Base-by-base conservation (phyloP, 2,329 filamentous ascomycete genomes). In the Leptosphaerulina australis region DNA sequence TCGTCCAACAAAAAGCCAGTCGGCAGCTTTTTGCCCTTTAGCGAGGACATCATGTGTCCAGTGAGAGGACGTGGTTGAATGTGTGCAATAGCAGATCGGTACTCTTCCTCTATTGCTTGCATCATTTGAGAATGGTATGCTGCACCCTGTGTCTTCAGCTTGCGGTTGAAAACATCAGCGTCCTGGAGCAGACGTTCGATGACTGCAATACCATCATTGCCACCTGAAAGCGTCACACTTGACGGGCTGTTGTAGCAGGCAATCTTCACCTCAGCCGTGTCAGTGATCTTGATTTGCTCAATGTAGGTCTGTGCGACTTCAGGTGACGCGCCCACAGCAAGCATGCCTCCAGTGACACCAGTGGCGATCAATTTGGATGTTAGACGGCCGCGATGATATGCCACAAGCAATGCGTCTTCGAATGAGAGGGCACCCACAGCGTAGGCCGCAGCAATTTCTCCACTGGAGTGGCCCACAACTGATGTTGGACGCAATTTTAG, bases 61-160 rank as follows among this genome's bases (percentile, higher is more conserved):
- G 5, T 12, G 4, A 12, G 25, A 4, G 5, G 5, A 12, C 25
- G 5, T 5, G 25, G 10, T 3, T 6, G 5, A 28, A 12, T 28
- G 9, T 21, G 6, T 21, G 15, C 20, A 3, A 35, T 10, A 4
- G 15, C 8, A 8, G 7, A 10, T 8, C 5, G 17, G 29, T 43
- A 50, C 5, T 34, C 38, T 22, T 26, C 41, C 30, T 68, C 1
- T 62, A 51, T 10, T 3, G 62, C n/a, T n/a, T 45, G 14, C 73
- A 76, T 77, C 34, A 77, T 74, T 25, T 70, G 68, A 0, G 73
- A 77, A 45, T 79, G 77, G 43, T 79, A 79, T 0, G 77, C 77
- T 11, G n/a, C n/a, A n/a, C 57, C 66, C 15, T 74, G 70, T 1
- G 77, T 74, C 48, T 71, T 66, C 2, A 80, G 69, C 14, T 62